Evolutionary conservation across 2,329 filamentous ascomycete genomes (phyloP).

Genomic region (Neonectria neomacrospora): DNA sequence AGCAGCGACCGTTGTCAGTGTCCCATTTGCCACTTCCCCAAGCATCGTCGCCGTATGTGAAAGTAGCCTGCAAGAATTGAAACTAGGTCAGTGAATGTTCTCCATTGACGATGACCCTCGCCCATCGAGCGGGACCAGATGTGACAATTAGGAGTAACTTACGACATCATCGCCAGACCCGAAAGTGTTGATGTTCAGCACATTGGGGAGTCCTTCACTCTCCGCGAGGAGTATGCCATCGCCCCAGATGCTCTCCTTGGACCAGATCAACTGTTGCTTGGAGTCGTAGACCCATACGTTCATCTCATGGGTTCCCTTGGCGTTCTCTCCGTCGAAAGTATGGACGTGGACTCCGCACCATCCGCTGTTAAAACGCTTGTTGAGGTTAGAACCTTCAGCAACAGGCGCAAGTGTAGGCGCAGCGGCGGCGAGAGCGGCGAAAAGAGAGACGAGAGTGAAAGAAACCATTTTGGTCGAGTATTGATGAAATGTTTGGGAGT

Average conservation of each 20-base stretch:
- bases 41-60: slow-evolving; percentile 14
- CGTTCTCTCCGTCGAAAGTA: neutral
- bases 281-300: neutral
- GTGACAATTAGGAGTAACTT: neutral
- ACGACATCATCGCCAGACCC: neutral
- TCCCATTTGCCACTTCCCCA: slow-evolving; percentile 16
- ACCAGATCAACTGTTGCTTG: neutral
- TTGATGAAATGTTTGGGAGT: neutral
- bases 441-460: neutral
- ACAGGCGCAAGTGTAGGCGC: neutral
- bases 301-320: neutral
- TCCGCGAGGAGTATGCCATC: neutral
- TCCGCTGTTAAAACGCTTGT: neutral
- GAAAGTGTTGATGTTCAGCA: neutral
- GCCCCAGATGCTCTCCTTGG: neutral
- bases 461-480: neutral
- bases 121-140: neutral
- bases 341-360: neutral
- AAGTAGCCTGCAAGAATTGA: neutral
- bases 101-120: neutral
- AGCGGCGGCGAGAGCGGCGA: neutral
- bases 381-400: neutral
- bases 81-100: neutral
- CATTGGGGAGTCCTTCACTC: neutral
- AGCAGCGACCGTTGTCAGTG: slow-evolving; percentile 11